Evolutionary conservation across 495 filamentous ascomycete species (phyloP), one percentile per base, ranked within the genome.

Genomic region (Apodospora peruviana): DNA sequence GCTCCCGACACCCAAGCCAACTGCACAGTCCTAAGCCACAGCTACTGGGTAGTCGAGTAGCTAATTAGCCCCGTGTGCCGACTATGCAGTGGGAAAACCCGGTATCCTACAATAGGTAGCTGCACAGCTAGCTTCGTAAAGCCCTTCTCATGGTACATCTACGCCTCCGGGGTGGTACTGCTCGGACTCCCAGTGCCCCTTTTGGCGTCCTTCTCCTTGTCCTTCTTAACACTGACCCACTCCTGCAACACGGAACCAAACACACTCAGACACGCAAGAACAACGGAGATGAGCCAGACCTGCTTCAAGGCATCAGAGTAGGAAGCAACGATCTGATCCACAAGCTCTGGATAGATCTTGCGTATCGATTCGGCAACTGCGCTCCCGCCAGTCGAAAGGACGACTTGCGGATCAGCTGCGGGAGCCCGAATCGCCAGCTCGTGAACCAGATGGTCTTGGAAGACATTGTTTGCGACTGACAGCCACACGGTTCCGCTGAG

Each of bases 401-500:
- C 53, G 11, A 47, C 48, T 3, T 35, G 12, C 1, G 62, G 52
- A 36, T 53, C 44, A 12, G 62, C 51, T 1, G 37, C 22, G n/a
- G 59, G 55, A 17, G 57, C 45, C 7, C 69, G 66, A 57, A 47
- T 43, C 0, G 35, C 37, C 0, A 75, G 65, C 12, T 76, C 62
- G 43, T 62, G 60, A 44, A 78, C 63, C 4, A 86, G 63, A 0
- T 65, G 57, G 43, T 79, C 76, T 20, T 72, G 66, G 60, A 86
- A 81, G 4, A 85, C 59, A 18, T 68, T 79, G 55, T 85, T 71
- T 0, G 67, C 82, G 7, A 82, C 67, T 0, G 75, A 70, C 17
- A 83, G 61, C 47, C 83, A 86, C 27, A 87, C 53, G 3, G 83
- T 72, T 32, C 76, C 81, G 3, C 82, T 80, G 4, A 87, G 60